Base-by-base conservation (phyloP, 495 filamentous ascomycete genomes). In the Hapsidospora chrysogenum region DNA sequence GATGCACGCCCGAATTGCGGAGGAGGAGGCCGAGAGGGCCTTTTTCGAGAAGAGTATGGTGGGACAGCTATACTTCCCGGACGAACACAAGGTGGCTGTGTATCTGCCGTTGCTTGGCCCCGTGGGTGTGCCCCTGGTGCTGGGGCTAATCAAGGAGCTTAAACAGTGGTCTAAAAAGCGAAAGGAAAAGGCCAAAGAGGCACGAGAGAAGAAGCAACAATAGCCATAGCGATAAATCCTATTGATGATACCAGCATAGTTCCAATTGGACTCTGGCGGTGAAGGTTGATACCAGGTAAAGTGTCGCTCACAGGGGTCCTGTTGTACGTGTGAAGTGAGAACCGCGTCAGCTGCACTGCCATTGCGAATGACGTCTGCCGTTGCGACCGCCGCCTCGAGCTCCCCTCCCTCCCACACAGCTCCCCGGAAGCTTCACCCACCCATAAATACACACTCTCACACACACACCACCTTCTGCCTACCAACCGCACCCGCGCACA, bases 21-120 rank as follows among this genome's bases (percentile, higher is more conserved):
- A 93, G 51, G 68, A 66, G 2, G 82, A 92, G 47, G 89, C 85
- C 0, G 92, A 97, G 56, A 76, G 78, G 34, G 89, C 85, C 3
- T 97, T 97, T 55, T 97, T 97, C 46, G 92, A 97, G 61, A 93
- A 92, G 55, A 92, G 80, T 48, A 97, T 97, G 89, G 89, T 97
- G 28, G 89, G 89, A 1, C 89, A 96, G 58, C 76, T 95, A 18
- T 41, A 95, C 81, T 70, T 97, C 84, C 89, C 89, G 2, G 92
- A 97, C 48, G 89, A 97, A 57, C 89, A 97, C 49, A 97, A 96
- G 56, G 69, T 96, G n/a, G 92, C 89, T 0, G 89, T 97, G 9
- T 97, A 96, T 48, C 50, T 97, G 42, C 89, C 89, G 10, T 56
- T 96, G 10, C 57, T 97, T 33, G 89, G 92, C 2, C 89, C 92